These are phyloP conservation scores for Cylindrotheca fusiformis DNA, from an alignment of 108 stramenopile genomes.

Conservation along the genomic window DNA sequence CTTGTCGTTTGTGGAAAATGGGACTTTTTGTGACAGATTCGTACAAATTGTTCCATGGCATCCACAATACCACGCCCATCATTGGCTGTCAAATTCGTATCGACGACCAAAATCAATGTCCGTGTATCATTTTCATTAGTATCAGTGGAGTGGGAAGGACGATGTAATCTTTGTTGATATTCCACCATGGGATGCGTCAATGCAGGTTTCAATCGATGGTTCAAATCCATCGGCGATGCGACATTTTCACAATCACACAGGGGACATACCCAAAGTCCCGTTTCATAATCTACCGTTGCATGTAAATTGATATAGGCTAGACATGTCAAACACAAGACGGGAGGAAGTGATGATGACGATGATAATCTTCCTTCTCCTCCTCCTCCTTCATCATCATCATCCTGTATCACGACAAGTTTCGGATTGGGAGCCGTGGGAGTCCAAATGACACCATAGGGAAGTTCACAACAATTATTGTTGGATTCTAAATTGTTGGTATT, in stretches of 20 bases:
- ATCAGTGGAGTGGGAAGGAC: background rate
- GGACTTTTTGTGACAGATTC: background rate
- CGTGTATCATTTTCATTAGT: constrained; percentile 11
- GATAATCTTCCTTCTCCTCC: constrained; percentile 2
- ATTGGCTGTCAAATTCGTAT: constrained; percentile 35
- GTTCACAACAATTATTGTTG: constrained; percentile 40
- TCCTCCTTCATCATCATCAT: too few relatives aligned
- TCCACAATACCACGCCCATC: constrained; percentile 40
- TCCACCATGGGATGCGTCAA: constrained; percentile 32
- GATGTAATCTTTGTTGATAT: constrained; percentile 32
- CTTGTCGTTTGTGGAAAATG: constrained; percentile 1
- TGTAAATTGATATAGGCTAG: constrained; percentile 51
- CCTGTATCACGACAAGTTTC: background rate
- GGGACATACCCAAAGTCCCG: constrained; percentile 43
- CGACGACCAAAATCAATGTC: constrained; percentile 41
- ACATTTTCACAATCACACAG: constrained; percentile 45
- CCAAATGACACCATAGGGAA: constrained; percentile 60
- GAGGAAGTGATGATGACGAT: constrained; percentile 19
- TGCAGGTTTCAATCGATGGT: constrained; percentile 7
- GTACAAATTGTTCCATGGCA: constrained; percentile 23
- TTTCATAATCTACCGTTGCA: constrained; percentile 18
- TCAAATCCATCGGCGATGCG: constrained; percentile 9
- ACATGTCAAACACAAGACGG: constrained; percentile 48
- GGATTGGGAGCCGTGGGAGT: constrained; percentile 35
- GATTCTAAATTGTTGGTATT: constrained; percentile 32